Base-by-base conservation (phyloP, 169 alveolate species). In the Theileria annulata region DNA sequence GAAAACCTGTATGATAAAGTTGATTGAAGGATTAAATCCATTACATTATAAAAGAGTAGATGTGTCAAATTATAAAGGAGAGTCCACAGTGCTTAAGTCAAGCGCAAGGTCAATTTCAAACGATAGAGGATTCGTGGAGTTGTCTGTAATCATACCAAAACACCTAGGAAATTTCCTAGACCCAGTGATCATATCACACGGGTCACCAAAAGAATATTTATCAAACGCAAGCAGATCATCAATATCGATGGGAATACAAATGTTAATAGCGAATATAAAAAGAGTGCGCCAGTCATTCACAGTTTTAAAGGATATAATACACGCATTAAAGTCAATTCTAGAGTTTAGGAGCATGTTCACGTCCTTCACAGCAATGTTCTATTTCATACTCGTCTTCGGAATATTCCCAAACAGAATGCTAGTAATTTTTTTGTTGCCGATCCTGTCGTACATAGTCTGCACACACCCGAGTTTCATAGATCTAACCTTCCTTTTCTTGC, bases 111-210 rank as follows among this genome's bases (percentile, higher is more conserved):
- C 68, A 13, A 56, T 37, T 47, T 62, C 67, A 25, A 78, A 78
- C 51, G 79, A 82, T 33, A 49, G 79, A 15, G 86, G 85, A 6
- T 70, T 48, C 33, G 79, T 82, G 30, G 89, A 72, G 58, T 37
- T 82, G 0, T 82, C 89, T 4, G 85, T 82, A 33, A 75, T 76
- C 5, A 74, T 75, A n/a, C 89, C 89, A 31, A 82, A 72, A 48
- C 79, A 71, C 51, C 60, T 47, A 23, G 89, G 89, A 17, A 72
- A 82, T 49, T 82, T 67, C 56, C 42, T 82, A 80, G 79, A 82
- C 77, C 89, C 89, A n/a, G 86, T 75, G 35, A 59, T 68, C 27
- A 31, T 75, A 19, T 54, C 86, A 0, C 66, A 69, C 48, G 48
- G 79, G 37, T 82, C 89, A 12, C 81, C 80, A 30, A 49, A 71